Base-by-base conservation (phyloP, 768 basidiomycete species). In the Boletus subcaerulescens region DNA sequence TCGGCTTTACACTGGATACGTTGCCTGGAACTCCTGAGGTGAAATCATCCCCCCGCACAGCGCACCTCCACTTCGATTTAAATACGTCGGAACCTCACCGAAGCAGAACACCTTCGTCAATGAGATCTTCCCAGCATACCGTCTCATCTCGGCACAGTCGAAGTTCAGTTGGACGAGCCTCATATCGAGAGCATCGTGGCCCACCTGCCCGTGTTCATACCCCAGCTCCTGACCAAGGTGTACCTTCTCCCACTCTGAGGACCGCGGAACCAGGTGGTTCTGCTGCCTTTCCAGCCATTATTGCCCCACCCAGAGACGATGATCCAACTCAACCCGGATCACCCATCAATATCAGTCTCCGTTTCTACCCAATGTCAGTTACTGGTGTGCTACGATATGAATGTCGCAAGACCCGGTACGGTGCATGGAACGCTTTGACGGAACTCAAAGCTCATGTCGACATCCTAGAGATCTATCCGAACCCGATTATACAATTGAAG, bases 171-270 rank as follows among this genome's bases (percentile, higher is more conserved):
- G 68, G 64, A 13, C 62, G 65, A 32, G 47, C 55, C 1, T 64
- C 66, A 14, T 65, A 65, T 50, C 65, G 63, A 44, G 52, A 38
- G 9, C 49, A 69, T 40, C 59, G 3, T 26, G 69, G 63, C 6
- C 51, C 57, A 15, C 33, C 51, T 33, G 48, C 62, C 31, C 57
- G 49, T 22, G 26, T 26, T 43, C 60, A 58, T 33, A 54, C 50
- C 0, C 58, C 63, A n/a, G 41, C n/a, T 7, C 31, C 26, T 7
- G 41, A 43, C 24, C 45, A 31, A 42, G 22, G 18, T 35, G 13
- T 7, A 8, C 17, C n/a, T 45, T 49, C 42, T 33, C 15, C 38
- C 18, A 43, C n/a, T 7, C n/a, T 32, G 26, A 45, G 11, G 15
- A 47, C 5, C 2, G 33, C 32, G 13, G 50, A 38, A 32, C 47